Evolutionary conservation across 2,329 filamentous ascomycete genomes (phyloP), one percentile per base, ranked within the genome.

Genomic region (Paecilomyces formosus): DNA sequence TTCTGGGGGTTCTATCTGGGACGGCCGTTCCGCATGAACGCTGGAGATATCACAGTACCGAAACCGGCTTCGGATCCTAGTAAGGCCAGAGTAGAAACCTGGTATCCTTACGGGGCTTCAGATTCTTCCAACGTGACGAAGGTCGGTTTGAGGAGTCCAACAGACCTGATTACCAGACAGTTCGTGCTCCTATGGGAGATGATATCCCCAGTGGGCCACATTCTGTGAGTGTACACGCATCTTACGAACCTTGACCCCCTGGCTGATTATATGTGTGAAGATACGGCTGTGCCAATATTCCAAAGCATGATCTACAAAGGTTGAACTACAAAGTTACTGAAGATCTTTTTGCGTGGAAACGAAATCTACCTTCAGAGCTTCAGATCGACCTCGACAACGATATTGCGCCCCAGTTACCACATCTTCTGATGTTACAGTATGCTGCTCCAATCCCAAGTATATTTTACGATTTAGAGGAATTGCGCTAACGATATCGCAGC

Each of bases 1-100:
- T 74, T 77, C 54, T 75, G 74, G 70, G 74, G 76, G 2, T 77
- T 78, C 57, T 76, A 77, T 55, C 61, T 78, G 1, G 76, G 76
- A 11, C 70, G 76, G 5, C 76, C 76, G 0, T 75, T 77, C 60
- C 72, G 72, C 24, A 73, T 76, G 60, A 73, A 74, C 54, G 69
- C 69, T 7, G 72, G 73, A 30, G 76, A 77, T 51, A 72, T 78
- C 28, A 71, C 70, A 4, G 75, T 77, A 4, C 64, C 66, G 0
- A 76, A 75, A 58, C 76, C 74, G 18, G 65, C 69, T n/a, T 68
- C 68, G 11, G 57, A 59, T 35, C 58, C 67, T 21, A 63, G 61
- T 1, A 57, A 58, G 18, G 64, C 65, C 39, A 70, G 65, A 55
- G 70, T 71, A 59, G 63, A 60, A 26, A 65, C 60, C n/a, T 73